These are phyloP conservation scores for Dentipellis sp. DNA, from an alignment of 768 basidiomycete genomes.

Conservation along the genomic window DNA sequence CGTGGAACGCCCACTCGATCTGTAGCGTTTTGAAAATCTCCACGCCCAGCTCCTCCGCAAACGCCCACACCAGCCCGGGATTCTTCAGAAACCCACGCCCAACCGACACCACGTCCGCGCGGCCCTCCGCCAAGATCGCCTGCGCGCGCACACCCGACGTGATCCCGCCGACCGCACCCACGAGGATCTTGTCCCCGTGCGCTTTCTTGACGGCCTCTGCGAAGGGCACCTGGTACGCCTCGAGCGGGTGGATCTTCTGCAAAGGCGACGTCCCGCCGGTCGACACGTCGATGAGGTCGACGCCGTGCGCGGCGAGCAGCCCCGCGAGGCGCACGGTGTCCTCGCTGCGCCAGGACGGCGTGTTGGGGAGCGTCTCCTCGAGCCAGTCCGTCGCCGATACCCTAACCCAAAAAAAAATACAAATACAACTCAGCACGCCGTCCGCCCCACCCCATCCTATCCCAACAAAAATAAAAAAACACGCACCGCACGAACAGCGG, in stretches of 20 bases:
- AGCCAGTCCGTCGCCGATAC: slow-evolving; percentile 73
- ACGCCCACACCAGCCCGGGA: slow-evolving; percentile 34
- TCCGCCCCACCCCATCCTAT: too few species aligned
- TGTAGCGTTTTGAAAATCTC: too few species aligned
- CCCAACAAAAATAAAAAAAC: not conserved
- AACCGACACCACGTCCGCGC: not conserved
- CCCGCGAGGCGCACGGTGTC: too few species aligned
- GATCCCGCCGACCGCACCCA: slow-evolving; percentile 43
- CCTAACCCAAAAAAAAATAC: slow-evolving; percentile 19
- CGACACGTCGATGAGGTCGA: slow-evolving; percentile 71
- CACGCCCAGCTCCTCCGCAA: too few species aligned
- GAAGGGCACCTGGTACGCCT: slow-evolving; percentile 47
- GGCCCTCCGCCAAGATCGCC: slow-evolving; percentile 21
- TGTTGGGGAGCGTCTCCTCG: slow-evolving; percentile 44
- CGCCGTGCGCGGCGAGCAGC: slow-evolving; percentile 53
- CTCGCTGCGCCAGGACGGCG: slow-evolving; percentile 59
- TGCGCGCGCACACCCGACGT: slow-evolving; percentile 45
- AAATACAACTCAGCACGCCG: not conserved
- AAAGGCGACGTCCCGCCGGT: slow-evolving; percentile 46
- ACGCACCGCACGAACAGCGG: slow-evolving; percentile 67
- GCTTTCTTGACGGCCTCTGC: too few species aligned
- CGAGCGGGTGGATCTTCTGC: slow-evolving; percentile 19
- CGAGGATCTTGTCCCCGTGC: slow-evolving; percentile 7
- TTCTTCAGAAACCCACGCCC: slow-evolving; percentile 21
- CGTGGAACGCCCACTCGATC: too few species aligned